Base-by-base conservation (phyloP, 1,139 yeast species). In the Spencermartinsiella ligniputridi region DNA sequence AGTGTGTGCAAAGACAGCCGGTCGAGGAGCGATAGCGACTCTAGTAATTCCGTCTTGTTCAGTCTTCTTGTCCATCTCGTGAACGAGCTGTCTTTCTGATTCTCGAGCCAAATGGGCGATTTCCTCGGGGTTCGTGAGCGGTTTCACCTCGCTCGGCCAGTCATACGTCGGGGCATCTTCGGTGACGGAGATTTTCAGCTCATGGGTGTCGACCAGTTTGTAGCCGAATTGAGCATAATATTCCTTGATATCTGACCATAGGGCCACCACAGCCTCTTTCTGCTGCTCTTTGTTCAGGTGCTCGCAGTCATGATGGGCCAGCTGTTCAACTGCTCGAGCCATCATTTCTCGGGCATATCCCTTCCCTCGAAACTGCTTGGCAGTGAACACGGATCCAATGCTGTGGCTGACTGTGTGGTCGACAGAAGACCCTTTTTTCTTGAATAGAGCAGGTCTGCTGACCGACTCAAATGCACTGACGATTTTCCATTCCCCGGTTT, bases 181-280 rank as follows among this genome's bases (percentile, higher is more conserved):
- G 16, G 16, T 35, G 18, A 37, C 8, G 9, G 18, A 13, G 9
- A 58, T 40, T 35, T 41, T 44, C 19, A 60, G 39, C 46, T 57
- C 62, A 6, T 49, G 40, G 15, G 66, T 35, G 21, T 50, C 51
- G n/a, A 50, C 48, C 38, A 47, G 72, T 35, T 68, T 64, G 61
- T 79, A 84, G 1, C 87, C 94, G 54, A 74, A 71, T 46, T 70
- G 67, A 29, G 69, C 61, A 60, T 84, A 83, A 61, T 76, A 83
- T 46, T 79, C 80, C 3, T 88, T 90, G 33, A 85, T 74, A 56
- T 83, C 94, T 29, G 89, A 81, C 69, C 83, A 84, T 48, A 83
- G 68, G 46, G 73, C 76, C 12, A 73, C 64, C 43, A 74, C 71
- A 15, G 76, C 74, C 45, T 73, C 69, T 35, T 61, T 51, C 4